Percentiles rank a stretch among this genome's conserved stretches.
phyloP scores from a whole-genome alignment of 345 rosid genomes.

The Populus euphratica region DNA sequence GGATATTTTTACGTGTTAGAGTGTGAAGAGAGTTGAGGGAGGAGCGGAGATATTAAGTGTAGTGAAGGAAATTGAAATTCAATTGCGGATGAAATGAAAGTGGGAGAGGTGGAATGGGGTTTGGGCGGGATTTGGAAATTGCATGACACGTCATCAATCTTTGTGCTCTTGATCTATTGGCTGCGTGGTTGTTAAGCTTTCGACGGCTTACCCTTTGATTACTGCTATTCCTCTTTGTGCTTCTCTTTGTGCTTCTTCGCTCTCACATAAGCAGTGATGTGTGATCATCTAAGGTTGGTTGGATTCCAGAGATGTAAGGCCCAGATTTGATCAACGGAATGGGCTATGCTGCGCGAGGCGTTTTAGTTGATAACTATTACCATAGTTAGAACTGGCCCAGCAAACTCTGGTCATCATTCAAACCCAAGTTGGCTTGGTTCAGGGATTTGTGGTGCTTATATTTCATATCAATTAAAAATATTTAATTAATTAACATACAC shows the following conservation, averaged over 20 bases:
- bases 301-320: background rate
- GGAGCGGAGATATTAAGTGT: conserved; percentile 47
- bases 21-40: background rate
- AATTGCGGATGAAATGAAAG: conserved; percentile 70
- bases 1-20: background rate
- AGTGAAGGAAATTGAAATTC: conserved; percentile 58
- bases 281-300: background rate
- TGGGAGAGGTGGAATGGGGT: conserved; percentile 34
- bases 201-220: conserved; percentile 3
- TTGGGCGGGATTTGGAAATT: conserved; percentile 77
- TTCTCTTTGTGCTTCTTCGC: conserved; percentile 62
- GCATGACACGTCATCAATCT: conserved; percentile 69
- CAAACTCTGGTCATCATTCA: too few relatives aligned
- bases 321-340: background rate
- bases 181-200: conserved; percentile 21
- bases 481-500: too few relatives aligned
- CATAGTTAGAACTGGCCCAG: too few relatives aligned
- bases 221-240: background rate
- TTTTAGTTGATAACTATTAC: background rate
- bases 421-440: too few relatives aligned
- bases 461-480: too few relatives aligned
- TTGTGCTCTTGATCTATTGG: conserved; percentile 28
- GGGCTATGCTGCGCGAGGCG: background rate
- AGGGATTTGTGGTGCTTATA: too few relatives aligned
- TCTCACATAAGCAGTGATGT: conserved; percentile 4